These are phyloP conservation scores for Obelidium mucronatum DNA, from an alignment of 192 early-diverging fungal species.

Conservation along the genomic window DNA sequence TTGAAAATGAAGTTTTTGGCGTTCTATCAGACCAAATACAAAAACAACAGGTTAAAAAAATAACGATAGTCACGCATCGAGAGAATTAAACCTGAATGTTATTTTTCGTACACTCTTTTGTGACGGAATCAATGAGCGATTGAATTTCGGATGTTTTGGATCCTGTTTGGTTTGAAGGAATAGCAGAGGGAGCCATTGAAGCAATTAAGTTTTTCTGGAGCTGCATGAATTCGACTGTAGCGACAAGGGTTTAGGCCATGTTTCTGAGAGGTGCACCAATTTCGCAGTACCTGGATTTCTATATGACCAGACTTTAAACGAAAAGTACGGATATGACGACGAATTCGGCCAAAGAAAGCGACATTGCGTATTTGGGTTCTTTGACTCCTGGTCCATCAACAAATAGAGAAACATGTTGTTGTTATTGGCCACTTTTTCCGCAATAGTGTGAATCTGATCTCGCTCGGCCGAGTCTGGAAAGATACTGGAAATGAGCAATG, in stretches of 20 bases:
- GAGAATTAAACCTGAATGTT: slow-evolving; percentile 19
- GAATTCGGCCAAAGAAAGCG: slow-evolving; percentile 12
- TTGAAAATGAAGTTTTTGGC: background rate
- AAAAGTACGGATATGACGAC: slow-evolving; percentile 17
- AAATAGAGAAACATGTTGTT: background rate
- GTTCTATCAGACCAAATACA: slow-evolving; percentile 2
- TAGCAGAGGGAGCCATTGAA: background rate
- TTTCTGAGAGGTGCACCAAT: background rate
- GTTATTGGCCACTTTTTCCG: background rate
- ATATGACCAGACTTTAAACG: slow-evolving; percentile 22
- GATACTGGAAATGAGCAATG: background rate
- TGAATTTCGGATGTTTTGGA: too few relatives aligned
- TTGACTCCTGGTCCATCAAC: slow-evolving; percentile 1
- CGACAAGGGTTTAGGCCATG: background rate
- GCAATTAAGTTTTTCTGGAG: background rate
- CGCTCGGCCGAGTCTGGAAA: background rate
- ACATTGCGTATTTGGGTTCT: background rate
- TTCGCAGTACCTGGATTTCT: background rate
- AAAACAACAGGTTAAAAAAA: background rate
- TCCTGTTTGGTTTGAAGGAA: background rate
- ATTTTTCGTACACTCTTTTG: background rate
- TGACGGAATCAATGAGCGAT: background rate
- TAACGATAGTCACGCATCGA: background rate
- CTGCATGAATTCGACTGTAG: background rate
- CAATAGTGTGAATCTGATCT: slow-evolving; percentile 11